phyloP scores from a whole-genome alignment of 1,284 basidiomycete genomes.

The Ceratobasidium sp. region DNA sequence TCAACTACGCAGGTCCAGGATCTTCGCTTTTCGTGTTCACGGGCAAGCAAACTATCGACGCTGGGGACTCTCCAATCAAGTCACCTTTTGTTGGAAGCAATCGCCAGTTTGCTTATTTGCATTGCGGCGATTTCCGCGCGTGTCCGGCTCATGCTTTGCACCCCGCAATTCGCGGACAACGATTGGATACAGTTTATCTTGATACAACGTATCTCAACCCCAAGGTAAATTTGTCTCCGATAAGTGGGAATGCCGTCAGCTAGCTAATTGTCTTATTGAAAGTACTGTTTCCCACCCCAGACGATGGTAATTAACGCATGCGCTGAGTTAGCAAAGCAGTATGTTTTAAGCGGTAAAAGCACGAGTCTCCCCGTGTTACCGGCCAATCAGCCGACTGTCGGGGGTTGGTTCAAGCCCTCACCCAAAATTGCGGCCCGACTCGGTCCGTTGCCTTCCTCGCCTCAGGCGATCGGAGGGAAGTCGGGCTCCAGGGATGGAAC shows the following conservation, averaged over 20 bases:
- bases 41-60: conserved; percentile 88
- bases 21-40: conserved; percentile 95
- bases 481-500: background rate
- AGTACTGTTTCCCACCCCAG: conserved; percentile 97
- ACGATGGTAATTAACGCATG: conserved; percentile 93
- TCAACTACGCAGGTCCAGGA: conserved; percentile 74
- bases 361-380: conserved; percentile 30
- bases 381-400: background rate
- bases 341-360: conserved; percentile 60
- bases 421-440: conserved; percentile 13
- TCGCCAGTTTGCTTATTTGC: conserved; percentile 87
- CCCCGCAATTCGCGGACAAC: conserved; percentile 81
- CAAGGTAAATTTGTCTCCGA: conserved; percentile 63
- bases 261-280: background rate
- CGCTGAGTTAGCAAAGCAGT: conserved; percentile 79
- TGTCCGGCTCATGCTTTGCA: conserved; percentile 88
- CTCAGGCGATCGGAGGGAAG: background rate
- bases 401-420: conserved; percentile 33
- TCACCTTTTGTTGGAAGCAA: conserved; percentile 78
- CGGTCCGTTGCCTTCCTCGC: background rate
- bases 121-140: conserved; percentile 95
- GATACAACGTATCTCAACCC: conserved; percentile 98
- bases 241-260: background rate
- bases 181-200: conserved; percentile 90
- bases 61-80: conserved; percentile 83